Conservation (phyloP, 139 green algal genomes). For the Desmodesmus armatus region DNA sequence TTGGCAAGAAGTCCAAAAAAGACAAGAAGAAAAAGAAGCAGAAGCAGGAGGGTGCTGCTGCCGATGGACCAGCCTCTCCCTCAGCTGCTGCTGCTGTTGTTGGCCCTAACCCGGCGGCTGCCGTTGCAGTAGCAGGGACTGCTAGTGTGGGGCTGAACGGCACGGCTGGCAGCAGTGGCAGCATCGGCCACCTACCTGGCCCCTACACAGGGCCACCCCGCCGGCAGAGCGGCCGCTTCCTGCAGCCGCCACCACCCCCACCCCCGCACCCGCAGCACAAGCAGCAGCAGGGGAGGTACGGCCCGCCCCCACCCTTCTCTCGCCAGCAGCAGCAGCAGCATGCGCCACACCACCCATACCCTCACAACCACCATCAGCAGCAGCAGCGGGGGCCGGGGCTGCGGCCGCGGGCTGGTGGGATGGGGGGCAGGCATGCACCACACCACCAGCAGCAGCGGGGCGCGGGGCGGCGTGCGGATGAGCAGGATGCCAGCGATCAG, state of each 20-base stretch:
- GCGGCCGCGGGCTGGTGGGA: neutral
- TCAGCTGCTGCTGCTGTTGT: neutral
- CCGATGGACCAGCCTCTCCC: neutral
- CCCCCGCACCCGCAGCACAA: conserved; percentile 8
- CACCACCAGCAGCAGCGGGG: neutral
- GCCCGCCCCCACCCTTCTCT: too few relatives aligned
- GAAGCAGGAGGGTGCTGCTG: conserved; percentile 25
- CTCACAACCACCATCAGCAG: neutral
- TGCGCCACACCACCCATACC: neutral
- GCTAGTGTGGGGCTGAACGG: neutral
- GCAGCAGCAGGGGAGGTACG: neutral
- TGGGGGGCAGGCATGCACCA: too few relatives aligned
- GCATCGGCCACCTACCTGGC: neutral
- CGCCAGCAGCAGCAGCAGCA: conserved; percentile 17
- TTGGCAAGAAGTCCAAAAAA: neutral
- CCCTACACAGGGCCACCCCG: neutral
- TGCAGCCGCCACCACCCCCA: neutral
- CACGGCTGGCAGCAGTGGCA: neutral
- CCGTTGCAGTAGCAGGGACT: neutral
- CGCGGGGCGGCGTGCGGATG: neutral
- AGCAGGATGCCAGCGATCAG: conserved; percentile 27
- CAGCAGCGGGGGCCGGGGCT: neutral
- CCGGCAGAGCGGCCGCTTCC: neutral
- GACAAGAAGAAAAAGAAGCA: neutral
- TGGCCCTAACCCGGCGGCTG: neutral